Evolutionary conservation across 371 early-diverging fungal genomes (phyloP).

Genomic region (Chytridium lagenaria): DNA sequence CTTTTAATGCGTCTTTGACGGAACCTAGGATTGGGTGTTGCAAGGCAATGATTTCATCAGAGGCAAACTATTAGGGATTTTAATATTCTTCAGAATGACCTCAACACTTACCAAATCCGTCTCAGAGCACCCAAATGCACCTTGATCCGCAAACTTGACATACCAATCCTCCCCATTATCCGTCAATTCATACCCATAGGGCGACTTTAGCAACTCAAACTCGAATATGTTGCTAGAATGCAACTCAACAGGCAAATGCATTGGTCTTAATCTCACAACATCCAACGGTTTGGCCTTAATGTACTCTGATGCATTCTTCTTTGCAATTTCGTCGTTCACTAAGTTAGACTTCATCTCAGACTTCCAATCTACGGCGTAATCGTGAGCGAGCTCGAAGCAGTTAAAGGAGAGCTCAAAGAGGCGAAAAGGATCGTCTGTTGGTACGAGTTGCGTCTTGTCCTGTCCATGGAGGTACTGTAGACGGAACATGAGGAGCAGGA

Average conservation of each 20-base stretch:
- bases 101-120: constrained; percentile 16
- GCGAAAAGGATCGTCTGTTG: constrained; percentile 22
- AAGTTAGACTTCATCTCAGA: neutral
- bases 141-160: constrained; percentile 35
- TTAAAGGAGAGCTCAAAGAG: constrained; percentile 32
- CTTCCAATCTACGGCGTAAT: constrained; percentile 24
- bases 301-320: constrained; percentile 1
- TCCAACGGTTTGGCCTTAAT: neutral
- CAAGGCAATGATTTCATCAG: constrained; percentile 31
- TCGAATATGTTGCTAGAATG: neutral
- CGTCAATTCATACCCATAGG: constrained; percentile 16
- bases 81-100: neutral
- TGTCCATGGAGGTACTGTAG: neutral
- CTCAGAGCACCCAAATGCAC: constrained; percentile 3
- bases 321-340: constrained; percentile 6
- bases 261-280: constrained; percentile 15
- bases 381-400: constrained; percentile 12
- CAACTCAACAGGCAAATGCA: constrained; percentile 13
- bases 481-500: neutral
- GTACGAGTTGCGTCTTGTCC: neutral
- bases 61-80: neutral
- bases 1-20: constrained; percentile 19
- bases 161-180: constrained; percentile 31
- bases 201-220: neutral
- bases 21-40: constrained; percentile 32